These are phyloP conservation scores for Diaporthe caulivora DNA, from an alignment of 2,329 filamentous ascomycete genomes.

Conservation along the genomic window DNA sequence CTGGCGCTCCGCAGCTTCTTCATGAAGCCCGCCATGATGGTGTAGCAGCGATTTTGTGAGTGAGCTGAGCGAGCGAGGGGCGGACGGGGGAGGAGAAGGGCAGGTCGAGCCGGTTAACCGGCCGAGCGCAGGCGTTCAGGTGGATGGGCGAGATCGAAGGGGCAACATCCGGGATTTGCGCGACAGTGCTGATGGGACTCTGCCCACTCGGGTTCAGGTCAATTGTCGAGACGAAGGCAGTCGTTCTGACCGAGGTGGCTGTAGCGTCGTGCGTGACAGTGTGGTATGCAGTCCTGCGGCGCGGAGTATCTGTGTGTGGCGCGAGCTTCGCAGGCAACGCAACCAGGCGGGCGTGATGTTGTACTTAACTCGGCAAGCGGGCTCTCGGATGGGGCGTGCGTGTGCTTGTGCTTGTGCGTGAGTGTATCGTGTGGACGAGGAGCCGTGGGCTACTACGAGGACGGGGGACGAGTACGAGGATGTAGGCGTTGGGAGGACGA, in stretches of 20 bases:
- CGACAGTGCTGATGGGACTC: conserved; percentile 27
- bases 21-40: conserved; percentile 68
- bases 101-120: conserved; percentile 36
- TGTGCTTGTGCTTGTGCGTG: not conserved
- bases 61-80: conserved; percentile 5
- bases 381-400: not conserved
- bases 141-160: conserved; percentile 29
- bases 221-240: conserved; percentile 1
- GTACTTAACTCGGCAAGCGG: conserved; percentile 3
- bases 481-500: not conserved
- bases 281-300: conserved; percentile 28
- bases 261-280: conserved; percentile 23
- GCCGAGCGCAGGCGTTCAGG: conserved; percentile 37
- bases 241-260: not conserved
- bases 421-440: not conserved
- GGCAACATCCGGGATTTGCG: conserved; percentile 38
- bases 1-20: conserved; percentile 69
- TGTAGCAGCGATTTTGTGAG: conserved; percentile 4
- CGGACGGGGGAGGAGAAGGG: conserved; percentile 11
- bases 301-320: conserved; percentile 2
- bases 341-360: conserved; percentile 8
- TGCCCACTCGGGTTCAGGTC: conserved; percentile 24
- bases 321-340: conserved; percentile 26
- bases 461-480: not conserved
- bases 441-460: not conserved